Conservation (phyloP, 768 basidiomycete genomes). For the Tulasnella sp. region DNA sequence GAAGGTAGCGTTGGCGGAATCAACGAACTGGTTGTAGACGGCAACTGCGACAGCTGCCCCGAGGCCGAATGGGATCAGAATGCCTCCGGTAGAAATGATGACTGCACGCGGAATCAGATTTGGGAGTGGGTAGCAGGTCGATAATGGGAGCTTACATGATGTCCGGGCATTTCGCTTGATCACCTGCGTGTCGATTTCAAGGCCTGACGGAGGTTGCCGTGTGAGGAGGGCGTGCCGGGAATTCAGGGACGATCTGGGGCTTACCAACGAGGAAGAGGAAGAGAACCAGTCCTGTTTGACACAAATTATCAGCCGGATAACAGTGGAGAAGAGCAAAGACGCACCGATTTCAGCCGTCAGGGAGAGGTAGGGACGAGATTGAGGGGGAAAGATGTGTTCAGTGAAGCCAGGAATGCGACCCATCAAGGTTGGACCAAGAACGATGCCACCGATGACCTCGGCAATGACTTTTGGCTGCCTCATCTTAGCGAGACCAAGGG, state of each 20-base stretch:
- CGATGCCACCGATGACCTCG: constrained; percentile 52
- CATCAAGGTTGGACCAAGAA: constrained; percentile 60
- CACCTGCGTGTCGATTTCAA: constrained; percentile 59
- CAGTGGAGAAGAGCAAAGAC: constrained; percentile 21
- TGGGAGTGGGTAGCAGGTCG: not conserved
- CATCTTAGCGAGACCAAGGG: constrained; percentile 55
- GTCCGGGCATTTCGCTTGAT: constrained; percentile 44
- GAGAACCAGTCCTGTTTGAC: constrained; percentile 28
- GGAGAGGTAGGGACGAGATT: constrained; percentile 62
- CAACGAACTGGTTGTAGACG: constrained; percentile 64
- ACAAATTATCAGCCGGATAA: not conserved
- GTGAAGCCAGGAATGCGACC: constrained; percentile 87
- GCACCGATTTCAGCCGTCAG: constrained; percentile 84
- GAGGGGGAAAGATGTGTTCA: constrained; percentile 63
- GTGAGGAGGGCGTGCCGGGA: not conserved
- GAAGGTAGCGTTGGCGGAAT: constrained; percentile 47
- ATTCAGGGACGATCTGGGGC: constrained; percentile 36
- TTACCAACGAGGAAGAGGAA: constrained; percentile 83
- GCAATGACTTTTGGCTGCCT: constrained; percentile 53
- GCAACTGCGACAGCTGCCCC: constrained; percentile 58
- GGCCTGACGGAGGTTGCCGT: not conserved
- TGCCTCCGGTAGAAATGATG: constrained; percentile 68
- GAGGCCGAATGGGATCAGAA: constrained; percentile 77
- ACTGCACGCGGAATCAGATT: constrained; percentile 32
- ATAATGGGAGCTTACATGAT: not conserved